Evolutionary conservation across 2,329 filamentous ascomycete species (phyloP), one percentile per base, ranked within the genome.

Genomic region (Phaeophleospora eucalypticola): DNA sequence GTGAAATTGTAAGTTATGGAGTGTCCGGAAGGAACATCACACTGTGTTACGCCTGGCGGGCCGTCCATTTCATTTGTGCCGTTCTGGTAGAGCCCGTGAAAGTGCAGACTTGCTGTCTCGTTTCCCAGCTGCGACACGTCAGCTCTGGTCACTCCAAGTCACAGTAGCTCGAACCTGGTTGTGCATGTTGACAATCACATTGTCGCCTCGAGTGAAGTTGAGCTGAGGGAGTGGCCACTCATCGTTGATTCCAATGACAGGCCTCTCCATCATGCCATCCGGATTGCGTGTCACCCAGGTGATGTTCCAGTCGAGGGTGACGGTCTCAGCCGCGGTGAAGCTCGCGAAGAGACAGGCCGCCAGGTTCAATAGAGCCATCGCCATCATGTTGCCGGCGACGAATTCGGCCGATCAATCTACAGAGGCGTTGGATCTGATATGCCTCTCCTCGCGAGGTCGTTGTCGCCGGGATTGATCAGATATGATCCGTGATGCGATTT

Each of bases 51-150:
- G 29, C 79, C 83, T 0, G 80, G 73, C 1, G 84, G 78, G 0
- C 86, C 87, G 58, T 91, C 86, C 82, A 88, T 87, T 46, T 76
- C 75, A 48, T 81, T 87, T 0, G 84, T 86, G 9, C 84, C 84
- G 55, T 87, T 87, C 61, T 89, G 85, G 60, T 81, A 88, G 52
- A 91, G 75, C 14, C 87, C 87, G 56, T 91, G 87, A 64, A 86
- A 90, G 62, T 91, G 87, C 4, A 90, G 72, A 32, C 76, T 79
- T 7, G 83, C 84, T 10, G 76, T 78, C 55, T 78, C 65, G 54
- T 89, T 86, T 10, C 72, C 70, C 0, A 85, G 79, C 61, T 65
- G n/a, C 1, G n/a, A n/a, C n/a, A n/a, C n/a, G n/a, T n/a, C n/a
- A n/a, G n/a, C n/a, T n/a, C n/a, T n/a, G n/a, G n/a, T n/a, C n/a